Base-by-base conservation (phyloP, 169 alveolate species). In the Cryptosporidium ryanae region DNA sequence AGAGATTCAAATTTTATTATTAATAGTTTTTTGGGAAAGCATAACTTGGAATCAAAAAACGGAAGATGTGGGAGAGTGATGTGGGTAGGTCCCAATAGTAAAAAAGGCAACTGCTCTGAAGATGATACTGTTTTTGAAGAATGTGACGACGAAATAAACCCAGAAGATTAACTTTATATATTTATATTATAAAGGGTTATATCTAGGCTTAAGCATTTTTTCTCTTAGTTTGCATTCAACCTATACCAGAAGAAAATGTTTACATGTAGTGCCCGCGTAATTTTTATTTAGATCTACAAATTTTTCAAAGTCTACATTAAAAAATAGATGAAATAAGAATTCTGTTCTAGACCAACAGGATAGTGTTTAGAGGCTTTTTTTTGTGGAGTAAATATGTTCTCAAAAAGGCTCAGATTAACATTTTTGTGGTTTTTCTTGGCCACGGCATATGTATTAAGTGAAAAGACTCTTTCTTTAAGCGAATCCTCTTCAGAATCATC, bases 271-370 rank as follows among this genome's bases (percentile, higher is more conserved):
- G 83, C 83, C 83, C 83, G 83, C 83, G 83, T 65, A 68, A 49
- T 50, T 49, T 68, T 23, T 50, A 68, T 68, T 65, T 68, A 68
- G 83, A 68, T 68, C 83, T 68, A 68, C 83, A 68, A 68, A 68
- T 68, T 29, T 50, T 66, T 68, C 43, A 50, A 68, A 68, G 83
- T 68, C 83, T 68, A 68, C 83, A 29, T 6, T 21, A 7, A n/a
- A 52, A 21, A 38, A 38, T 38, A 38, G 46, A 38, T 38, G 46
- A 38, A 38, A 10, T 38, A 10, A 0, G 1, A 38, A 38, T 38
- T 38, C 46, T 38, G 1, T 38, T 38, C 3, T 38, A 38, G 8
- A 38, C 46, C 46, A 38, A 38, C 46, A 0, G 46, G 46, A 38
- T 38, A 38, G 46, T 38, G 46, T 52, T 25, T 25, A 49, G 54